phyloP scores from a whole-genome alignment of 2,329 filamentous ascomycete species.

The Trichoderma pleuroti region DNA sequence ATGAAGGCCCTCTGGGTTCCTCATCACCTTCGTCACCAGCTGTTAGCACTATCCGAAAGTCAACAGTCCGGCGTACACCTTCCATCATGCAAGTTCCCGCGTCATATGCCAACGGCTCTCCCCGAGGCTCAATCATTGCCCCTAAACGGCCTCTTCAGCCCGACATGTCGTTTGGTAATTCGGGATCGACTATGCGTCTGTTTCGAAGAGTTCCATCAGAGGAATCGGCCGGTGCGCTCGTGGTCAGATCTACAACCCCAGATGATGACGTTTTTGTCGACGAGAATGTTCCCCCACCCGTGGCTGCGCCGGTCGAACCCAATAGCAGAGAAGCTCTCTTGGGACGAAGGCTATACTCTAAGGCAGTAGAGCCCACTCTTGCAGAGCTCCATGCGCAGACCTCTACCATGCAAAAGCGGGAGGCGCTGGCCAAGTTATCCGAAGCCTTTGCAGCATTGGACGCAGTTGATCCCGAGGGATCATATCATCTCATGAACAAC shows the following conservation, averaged over 20 bases:
- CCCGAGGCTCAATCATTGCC: constrained; percentile 39
- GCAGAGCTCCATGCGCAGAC: constrained; percentile 85
- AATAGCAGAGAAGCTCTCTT: constrained; percentile 78
- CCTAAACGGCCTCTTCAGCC: constrained; percentile 77
- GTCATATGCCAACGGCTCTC: constrained; percentile 40
- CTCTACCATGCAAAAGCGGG: constrained; percentile 62
- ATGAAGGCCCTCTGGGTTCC: constrained; percentile 57
- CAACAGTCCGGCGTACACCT: constrained; percentile 51
- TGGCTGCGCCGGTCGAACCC: constrained; percentile 47
- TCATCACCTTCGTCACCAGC: constrained; percentile 54
- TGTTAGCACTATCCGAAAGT: constrained; percentile 55
- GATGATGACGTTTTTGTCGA: constrained; percentile 48
- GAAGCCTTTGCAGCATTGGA: constrained; percentile 85
- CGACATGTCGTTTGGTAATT: constrained; percentile 91
- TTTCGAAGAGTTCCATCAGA: constrained; percentile 84
- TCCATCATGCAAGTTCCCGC: constrained; percentile 39
- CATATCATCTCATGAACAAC: constrained; percentile 77
- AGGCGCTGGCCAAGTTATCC: constrained; percentile 76
- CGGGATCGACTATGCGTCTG: constrained; percentile 83
- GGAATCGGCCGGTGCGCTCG: constrained; percentile 46
- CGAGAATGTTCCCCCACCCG: constrained; percentile 60
- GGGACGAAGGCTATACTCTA: constrained; percentile 76
- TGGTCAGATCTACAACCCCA: constrained; percentile 35
- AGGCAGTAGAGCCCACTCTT: constrained; percentile 76
- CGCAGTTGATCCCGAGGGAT: constrained; percentile 82